Base-by-base conservation (phyloP, 306 rosid species). In the Astragalus membranaceus region DNA sequence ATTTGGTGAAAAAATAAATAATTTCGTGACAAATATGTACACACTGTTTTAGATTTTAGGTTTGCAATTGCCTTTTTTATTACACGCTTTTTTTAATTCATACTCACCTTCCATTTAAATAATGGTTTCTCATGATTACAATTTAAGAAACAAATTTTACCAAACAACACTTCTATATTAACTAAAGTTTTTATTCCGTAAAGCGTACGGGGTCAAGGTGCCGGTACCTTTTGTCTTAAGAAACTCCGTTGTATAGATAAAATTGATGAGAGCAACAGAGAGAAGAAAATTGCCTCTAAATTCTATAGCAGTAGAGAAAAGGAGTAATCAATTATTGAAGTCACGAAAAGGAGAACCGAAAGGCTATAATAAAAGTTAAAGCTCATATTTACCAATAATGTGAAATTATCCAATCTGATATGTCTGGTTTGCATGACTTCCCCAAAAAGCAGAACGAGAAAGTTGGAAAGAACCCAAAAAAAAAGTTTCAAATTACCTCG, bases 271-370 rank as follows among this genome's bases (percentile, higher is more conserved):
- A 70, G 54, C 66, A 59, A n/a, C 47, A 60, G 23, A 53, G 48
- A 5, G 32, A 70, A 70, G 51, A 52, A 70, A 33, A 7, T 61
- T 6, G 49, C 7, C 32, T 16, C 46, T 52, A 42, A 51, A 41
- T 11, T 13, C 41, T 49, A 39, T 36, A 17, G n/a, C 10, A 36
- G 46, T 8, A 15, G 32, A 69, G 2, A 54, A 77, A 68, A 26
- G 11, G 12, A 64, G 67, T 48, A 46, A 5, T 5, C 46, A 37
- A 65, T 79, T 51, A 73, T 52, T 51, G 73, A 46, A 60, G 56
- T 74, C 79, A 67, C 29, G 76, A 32, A 61, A 67, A 79, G 67
- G 29, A 49, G 50, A 67, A 46, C 1, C 57, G 3, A 20, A 62
- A 79, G 26, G 46, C 58, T 20, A n/a, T n/a, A n/a, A n/a, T 49